Conservation (phyloP, 176 grass and related monocot species). For the Carex parvula region DNA sequence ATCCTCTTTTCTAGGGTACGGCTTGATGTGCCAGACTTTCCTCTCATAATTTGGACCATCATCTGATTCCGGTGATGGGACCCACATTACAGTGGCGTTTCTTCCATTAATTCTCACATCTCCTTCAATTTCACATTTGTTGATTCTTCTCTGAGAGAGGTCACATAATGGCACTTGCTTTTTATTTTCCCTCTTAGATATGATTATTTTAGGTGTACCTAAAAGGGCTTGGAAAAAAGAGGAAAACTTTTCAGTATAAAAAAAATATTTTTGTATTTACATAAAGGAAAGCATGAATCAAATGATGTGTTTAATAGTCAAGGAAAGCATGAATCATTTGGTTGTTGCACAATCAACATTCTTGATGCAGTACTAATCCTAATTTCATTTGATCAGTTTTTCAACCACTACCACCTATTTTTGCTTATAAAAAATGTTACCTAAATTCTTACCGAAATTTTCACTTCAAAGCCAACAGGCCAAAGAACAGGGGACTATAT, state of each 20-base stretch:
- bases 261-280: background rate
- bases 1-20: conserved; percentile 53
- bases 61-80: conserved; percentile 29
- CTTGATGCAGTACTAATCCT: background rate
- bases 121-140: conserved; percentile 69
- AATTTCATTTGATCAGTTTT: background rate
- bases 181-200: conserved; percentile 12
- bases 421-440: background rate
- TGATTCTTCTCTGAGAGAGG: conserved; percentile 48
- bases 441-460: background rate
- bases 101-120: conserved; percentile 50
- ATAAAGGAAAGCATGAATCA: background rate
- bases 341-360: background rate
- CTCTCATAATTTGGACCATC: conserved; percentile 33
- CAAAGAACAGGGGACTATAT: background rate
- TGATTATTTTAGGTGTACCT: background rate
- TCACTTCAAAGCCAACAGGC: background rate
- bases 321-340: too few relatives aligned
- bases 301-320: background rate
- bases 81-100: conserved; percentile 40
- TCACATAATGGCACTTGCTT: conserved; percentile 47
- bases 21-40: conserved; percentile 50
- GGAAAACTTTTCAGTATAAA: conserved; percentile 28
- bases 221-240: background rate
- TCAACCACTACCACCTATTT: background rate